These are phyloP conservation scores for Podaxis sp. DNA, from an alignment of 768 basidiomycete genomes.

Conservation along the genomic window DNA sequence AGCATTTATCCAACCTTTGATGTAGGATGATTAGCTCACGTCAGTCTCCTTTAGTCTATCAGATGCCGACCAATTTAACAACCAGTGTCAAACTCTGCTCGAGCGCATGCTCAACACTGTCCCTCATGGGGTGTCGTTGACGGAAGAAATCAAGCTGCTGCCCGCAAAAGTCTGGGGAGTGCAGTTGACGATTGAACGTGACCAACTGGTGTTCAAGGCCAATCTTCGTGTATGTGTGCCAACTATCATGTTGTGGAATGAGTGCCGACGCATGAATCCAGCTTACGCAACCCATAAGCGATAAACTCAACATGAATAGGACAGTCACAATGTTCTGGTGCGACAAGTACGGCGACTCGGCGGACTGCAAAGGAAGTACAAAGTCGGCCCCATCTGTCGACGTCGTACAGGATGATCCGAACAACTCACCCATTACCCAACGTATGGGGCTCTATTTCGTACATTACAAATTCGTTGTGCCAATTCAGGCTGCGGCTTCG, in stretches of 20 bases:
- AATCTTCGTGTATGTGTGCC: constrained; percentile 34
- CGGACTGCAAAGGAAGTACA: constrained; percentile 33
- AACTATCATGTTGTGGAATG: background rate
- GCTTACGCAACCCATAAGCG: constrained; percentile 35
- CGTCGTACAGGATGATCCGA: constrained; percentile 30
- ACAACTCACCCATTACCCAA: constrained; percentile 36
- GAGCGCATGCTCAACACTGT: constrained; percentile 50
- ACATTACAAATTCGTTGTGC: constrained; percentile 45
- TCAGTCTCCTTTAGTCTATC: constrained; percentile 26
- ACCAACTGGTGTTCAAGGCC: constrained; percentile 39
- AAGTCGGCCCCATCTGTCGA: constrained; percentile 32
- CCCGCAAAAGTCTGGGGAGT: constrained; percentile 40
- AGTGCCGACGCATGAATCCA: constrained; percentile 12
- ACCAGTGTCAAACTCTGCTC: constrained; percentile 39
- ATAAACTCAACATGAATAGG: constrained; percentile 36
- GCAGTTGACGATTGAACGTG: constrained; percentile 36
- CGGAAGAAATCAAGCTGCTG: constrained; percentile 42
- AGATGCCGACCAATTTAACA: constrained; percentile 32
- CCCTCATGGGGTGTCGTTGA: constrained; percentile 43
- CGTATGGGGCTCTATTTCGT: constrained; percentile 35
- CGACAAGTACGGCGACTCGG: constrained; percentile 35
- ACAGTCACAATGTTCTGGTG: constrained; percentile 43
- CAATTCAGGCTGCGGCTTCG: constrained; percentile 37
- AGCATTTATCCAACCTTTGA: background rate
- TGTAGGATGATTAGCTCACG: background rate